These are phyloP conservation scores for Penicillium rolfsii DNA, from an alignment of 2,329 filamentous ascomycete genomes.

Conservation along the genomic window DNA sequence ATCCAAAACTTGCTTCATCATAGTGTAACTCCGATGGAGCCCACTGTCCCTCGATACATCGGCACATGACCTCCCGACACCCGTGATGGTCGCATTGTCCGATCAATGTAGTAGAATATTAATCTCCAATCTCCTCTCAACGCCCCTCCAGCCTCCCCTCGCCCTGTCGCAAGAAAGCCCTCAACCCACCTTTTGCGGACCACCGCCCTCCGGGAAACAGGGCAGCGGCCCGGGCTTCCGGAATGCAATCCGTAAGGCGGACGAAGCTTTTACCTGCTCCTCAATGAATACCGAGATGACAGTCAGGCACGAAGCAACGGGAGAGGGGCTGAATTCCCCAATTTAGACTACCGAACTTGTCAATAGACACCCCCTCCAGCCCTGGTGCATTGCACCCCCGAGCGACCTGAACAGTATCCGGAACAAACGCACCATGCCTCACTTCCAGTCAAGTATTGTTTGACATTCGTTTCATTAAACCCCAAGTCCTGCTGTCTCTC, in stretches of 20 bases:
- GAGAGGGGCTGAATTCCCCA: background rate
- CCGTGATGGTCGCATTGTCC: background rate
- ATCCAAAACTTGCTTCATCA: background rate
- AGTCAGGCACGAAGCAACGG: background rate
- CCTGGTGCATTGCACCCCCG: background rate
- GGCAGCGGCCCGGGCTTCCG: background rate
- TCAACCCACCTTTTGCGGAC: background rate
- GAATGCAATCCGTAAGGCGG: background rate
- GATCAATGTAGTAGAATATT: background rate
- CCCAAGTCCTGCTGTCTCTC: background rate
- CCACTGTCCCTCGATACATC: background rate
- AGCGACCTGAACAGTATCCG: background rate
- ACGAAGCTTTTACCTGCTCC: background rate
- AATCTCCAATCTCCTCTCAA: background rate
- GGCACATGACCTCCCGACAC: background rate
- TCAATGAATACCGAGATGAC: background rate
- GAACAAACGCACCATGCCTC: background rate
- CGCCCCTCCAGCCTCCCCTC: background rate
- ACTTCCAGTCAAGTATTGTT: background rate
- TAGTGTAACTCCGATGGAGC: background rate
- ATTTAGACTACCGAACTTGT: background rate
- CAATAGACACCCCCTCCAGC: background rate
- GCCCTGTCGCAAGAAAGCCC: background rate
- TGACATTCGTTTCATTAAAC: constrained; percentile 2
- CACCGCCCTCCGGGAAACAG: background rate